A percentile compares a stretch with the other conserved stretches of the same genome.
Evolutionary conservation across 495 filamentous ascomycete genomes (phyloP).

Genomic region (Pseudoneurospora amorphoporcata): DNA sequence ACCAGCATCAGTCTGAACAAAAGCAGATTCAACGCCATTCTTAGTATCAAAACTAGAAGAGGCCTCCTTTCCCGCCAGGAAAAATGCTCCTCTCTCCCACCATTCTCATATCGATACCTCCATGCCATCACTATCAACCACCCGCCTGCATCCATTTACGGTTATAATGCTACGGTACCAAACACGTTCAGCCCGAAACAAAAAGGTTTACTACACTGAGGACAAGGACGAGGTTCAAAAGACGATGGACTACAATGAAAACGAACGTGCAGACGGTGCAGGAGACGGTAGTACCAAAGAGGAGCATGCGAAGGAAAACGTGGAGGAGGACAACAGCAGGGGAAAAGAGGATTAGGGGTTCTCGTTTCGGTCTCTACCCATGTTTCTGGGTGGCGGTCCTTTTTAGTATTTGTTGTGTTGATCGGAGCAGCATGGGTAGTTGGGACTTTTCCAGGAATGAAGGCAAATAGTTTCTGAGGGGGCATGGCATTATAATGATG

Average conservation of each 20-base stretch:
- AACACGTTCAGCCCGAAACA: not conserved
- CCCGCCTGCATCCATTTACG: not conserved
- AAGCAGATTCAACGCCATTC: not conserved
- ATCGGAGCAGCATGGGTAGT: too few species aligned
- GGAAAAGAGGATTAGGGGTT: not conserved
- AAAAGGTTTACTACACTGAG: not conserved
- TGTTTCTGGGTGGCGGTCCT: constrained; percentile 10
- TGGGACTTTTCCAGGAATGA: too few species aligned
- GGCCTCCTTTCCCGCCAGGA: not conserved
- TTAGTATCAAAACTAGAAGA: not conserved
- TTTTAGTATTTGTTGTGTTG: constrained; percentile 1
- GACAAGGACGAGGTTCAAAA: not conserved
- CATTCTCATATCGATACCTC: not conserved
- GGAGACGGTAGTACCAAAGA: not conserved
- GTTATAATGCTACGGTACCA: not conserved
- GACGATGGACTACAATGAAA: not conserved
- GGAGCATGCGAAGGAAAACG: not conserved
- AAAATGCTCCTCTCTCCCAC: not conserved
- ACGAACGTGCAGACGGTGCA: not conserved
- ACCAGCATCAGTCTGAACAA: not conserved
- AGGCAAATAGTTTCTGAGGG: too few species aligned
- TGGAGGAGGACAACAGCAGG: not conserved
- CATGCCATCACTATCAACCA: not conserved
- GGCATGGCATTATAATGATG: too few species aligned
- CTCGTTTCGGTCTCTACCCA: not conserved